A percentile compares a stretch with the other conserved stretches of the same genome.
Evolutionary conservation across 306 rosid species (phyloP).

Genomic region (Luffa acutangula): DNA sequence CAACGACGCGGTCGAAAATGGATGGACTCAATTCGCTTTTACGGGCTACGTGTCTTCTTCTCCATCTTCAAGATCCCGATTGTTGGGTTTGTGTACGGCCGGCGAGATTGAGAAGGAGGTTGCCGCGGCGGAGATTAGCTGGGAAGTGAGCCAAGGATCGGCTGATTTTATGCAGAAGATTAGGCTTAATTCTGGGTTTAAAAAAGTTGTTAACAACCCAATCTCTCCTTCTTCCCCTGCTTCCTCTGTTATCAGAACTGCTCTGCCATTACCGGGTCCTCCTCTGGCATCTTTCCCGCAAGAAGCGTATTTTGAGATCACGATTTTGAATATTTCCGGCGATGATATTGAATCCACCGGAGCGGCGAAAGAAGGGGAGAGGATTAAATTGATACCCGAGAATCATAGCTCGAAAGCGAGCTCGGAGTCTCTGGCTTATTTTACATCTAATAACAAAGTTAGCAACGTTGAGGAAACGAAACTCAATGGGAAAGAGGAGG

Average conservation of each 20-base stretch:
- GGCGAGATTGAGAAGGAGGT: conserved; percentile 41
- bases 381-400: conserved; percentile 46
- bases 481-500: conserved; percentile 25
- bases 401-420: conserved; percentile 29
- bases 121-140: conserved; percentile 56
- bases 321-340: conserved; percentile 29
- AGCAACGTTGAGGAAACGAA: conserved; percentile 48
- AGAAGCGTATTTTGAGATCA: conserved; percentile 88
- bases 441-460: conserved; percentile 26
- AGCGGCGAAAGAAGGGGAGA: conserved; percentile 55
- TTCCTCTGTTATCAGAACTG: conserved; percentile 42
- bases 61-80: conserved; percentile 34
- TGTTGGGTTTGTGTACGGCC: conserved; percentile 42
- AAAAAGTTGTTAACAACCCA: conserved; percentile 15
- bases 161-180: conserved; percentile 80
- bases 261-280: conserved; percentile 89
- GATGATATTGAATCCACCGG: conserved; percentile 27
- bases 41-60: conserved; percentile 22
- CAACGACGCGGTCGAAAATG: conserved; percentile 82
- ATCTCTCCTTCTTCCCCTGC: conserved; percentile 20
- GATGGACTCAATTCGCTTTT: conserved; percentile 88
- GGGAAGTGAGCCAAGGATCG: conserved; percentile 74
- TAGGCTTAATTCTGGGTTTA: conserved; percentile 63
- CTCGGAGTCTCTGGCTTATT: conserved; percentile 55
- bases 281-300: conserved; percentile 71